Evolutionary conservation across 495 filamentous ascomycete genomes (phyloP).

Genomic region (Penicillium paxilli): DNA sequence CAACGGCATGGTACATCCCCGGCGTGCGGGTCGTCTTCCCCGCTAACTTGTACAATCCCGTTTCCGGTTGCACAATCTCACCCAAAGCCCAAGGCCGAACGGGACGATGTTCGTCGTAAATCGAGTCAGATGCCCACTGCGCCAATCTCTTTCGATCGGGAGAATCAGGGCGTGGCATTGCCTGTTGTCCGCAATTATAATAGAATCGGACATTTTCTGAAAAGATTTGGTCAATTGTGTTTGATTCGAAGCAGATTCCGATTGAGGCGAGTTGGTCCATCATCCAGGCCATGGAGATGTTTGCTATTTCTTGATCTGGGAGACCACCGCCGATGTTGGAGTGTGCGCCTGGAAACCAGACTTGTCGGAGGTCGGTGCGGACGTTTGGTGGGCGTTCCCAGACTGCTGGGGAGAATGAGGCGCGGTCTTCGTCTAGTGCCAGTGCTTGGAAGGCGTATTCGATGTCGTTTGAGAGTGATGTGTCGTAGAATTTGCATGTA

Average conservation of each 20-base stretch:
- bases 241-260: slow-evolving; percentile 55
- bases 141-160: slow-evolving; percentile 15
- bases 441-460: slow-evolving; percentile 74
- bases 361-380: slow-evolving; percentile 59
- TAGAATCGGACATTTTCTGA: slow-evolving; percentile 47
- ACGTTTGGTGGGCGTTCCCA: slow-evolving; percentile 55
- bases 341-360: slow-evolving; percentile 73
- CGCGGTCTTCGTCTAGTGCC: slow-evolving; percentile 68
- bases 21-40: slow-evolving; percentile 56
- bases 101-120: slow-evolving; percentile 48
- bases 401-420: slow-evolving; percentile 63
- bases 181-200: slow-evolving; percentile 23
- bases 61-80: slow-evolving; percentile 47
- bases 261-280: slow-evolving; percentile 65
- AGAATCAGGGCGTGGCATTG: background rate
- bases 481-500: slow-evolving; percentile 59
- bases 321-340: slow-evolving; percentile 65
- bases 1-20: slow-evolving; percentile 55
- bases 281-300: slow-evolving; percentile 73
- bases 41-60: slow-evolving; percentile 50
- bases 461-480: slow-evolving; percentile 53
- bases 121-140: slow-evolving; percentile 45
- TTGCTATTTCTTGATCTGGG: slow-evolving; percentile 59
- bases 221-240: slow-evolving; percentile 52
- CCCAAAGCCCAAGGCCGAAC: slow-evolving; percentile 61